Conservation (phyloP, 129 eudicot species). For the Lactuca sativa region DNA sequence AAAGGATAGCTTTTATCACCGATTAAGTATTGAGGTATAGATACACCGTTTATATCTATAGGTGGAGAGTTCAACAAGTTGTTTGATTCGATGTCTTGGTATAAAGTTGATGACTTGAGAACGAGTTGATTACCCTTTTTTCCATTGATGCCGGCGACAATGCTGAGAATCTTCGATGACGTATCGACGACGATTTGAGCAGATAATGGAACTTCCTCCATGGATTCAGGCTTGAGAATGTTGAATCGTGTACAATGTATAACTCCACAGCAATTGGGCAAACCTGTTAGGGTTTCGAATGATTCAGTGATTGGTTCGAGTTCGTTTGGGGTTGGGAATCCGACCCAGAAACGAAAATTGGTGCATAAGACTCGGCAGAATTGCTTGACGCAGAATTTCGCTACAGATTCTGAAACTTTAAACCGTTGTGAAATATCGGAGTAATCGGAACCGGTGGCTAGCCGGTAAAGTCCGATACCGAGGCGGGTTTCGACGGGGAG, state of each 20-base stretch:
- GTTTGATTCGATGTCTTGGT: slow-evolving; percentile 53
- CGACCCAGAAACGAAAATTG: slow-evolving; percentile 81
- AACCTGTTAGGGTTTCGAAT: slow-evolving; percentile 50
- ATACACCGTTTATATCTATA: slow-evolving; percentile 44
- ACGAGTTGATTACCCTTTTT: slow-evolving; percentile 43
- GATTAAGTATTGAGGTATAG: slow-evolving; percentile 66
- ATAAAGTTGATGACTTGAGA: slow-evolving; percentile 56
- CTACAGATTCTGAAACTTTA: slow-evolving; percentile 49
- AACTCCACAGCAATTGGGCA: slow-evolving; percentile 89
- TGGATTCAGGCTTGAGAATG: neutral
- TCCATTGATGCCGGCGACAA: slow-evolving; percentile 67
- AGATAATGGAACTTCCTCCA: slow-evolving; percentile 35
- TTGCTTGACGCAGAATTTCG: slow-evolving; percentile 70
- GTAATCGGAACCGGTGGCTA: slow-evolving; percentile 67
- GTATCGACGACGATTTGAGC: slow-evolving; percentile 77
- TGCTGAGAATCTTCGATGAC: slow-evolving; percentile 63
- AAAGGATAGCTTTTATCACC: slow-evolving; percentile 58
- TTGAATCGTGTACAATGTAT: slow-evolving; percentile 49
- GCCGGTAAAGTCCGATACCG: slow-evolving; percentile 64
- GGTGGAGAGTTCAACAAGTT: slow-evolving; percentile 37
- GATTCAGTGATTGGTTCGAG: slow-evolving; percentile 39
- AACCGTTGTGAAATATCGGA: slow-evolving; percentile 50
- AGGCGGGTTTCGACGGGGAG: slow-evolving; percentile 62
- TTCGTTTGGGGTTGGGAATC: slow-evolving; percentile 58
- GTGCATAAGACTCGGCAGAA: slow-evolving; percentile 82